Percentiles rank a stretch among this genome's conserved stretches.
Evolutionary conservation across 441 rosid genomes (phyloP).

Genomic region (Bocquillonia castaneifolia): DNA sequence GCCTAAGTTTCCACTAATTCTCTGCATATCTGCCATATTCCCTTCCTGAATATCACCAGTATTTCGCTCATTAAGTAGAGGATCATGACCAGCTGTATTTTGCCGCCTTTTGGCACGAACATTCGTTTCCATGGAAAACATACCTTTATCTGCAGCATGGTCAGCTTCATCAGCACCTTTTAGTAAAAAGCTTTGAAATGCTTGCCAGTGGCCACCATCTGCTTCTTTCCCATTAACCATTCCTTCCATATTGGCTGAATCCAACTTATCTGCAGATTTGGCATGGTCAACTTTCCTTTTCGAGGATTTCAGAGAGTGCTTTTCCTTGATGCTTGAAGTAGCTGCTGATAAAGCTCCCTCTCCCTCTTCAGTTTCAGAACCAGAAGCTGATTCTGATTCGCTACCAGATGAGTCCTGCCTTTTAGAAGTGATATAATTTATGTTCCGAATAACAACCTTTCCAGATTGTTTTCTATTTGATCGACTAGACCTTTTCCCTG

Average conservation of each 20-base stretch:
- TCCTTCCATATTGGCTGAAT: conserved; percentile 37
- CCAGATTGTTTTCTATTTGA: conserved; percentile 67
- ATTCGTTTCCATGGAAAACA: conserved; percentile 63
- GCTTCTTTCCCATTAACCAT: conserved; percentile 40
- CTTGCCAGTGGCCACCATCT: conserved; percentile 81
- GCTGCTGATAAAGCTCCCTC: conserved; percentile 27
- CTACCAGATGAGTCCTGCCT: conserved; percentile 52
- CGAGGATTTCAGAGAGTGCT: conserved; percentile 35
- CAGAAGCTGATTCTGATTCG: conserved; percentile 52
- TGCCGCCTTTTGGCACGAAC: conserved; percentile 46
- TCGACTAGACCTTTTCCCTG: conserved; percentile 36
- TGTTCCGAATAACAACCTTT: conserved; percentile 74
- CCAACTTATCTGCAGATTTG: conserved; percentile 27
- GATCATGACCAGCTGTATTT: conserved; percentile 50
- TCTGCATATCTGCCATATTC: conserved; percentile 36
- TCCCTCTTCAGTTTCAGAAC: conserved; percentile 48
- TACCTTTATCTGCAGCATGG: conserved; percentile 34
- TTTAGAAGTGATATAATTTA: conserved; percentile 75
- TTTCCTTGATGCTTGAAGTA: conserved; percentile 26
- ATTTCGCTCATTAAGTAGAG: conserved; percentile 47
- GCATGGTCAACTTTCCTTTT: conserved; percentile 30
- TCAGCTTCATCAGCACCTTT: conserved; percentile 75
- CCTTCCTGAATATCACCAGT: conserved; percentile 44
- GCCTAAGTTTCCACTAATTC: conserved; percentile 40
- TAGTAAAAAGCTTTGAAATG: conserved; percentile 73